Evolutionary conservation across 2,329 filamentous ascomycete species (phyloP), one percentile per base, ranked within the genome.

Genomic region (Trichoderma oligosporum): DNA sequence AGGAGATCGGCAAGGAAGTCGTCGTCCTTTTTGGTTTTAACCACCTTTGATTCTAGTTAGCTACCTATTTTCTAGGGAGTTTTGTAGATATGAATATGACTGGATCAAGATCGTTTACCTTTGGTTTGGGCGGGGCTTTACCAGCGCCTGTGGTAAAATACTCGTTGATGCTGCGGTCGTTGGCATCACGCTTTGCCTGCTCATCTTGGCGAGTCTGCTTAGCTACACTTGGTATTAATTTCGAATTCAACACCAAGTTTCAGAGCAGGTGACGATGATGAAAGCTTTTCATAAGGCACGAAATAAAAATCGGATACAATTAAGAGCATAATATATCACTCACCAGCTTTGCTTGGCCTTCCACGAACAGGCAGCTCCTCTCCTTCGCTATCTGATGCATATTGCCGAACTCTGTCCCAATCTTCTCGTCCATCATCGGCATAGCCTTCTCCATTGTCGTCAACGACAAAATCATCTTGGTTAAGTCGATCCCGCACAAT

Each of bases 401-500:
- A 83, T 61, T 81, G 78, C 59, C 79, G 79, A 62, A 87, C 81
- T 65, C 88, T 83, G 73, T 93, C 86, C 92, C 93, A 93, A 66
- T 97, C 94, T 74, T 96, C 92, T 56, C 94, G 87, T 60, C 94
- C 94, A 69, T 97, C 94, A 70, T 97, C 93, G 63, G 91, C 93
- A 68, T 99, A 99, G 35, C 94, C 93, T 70, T 93, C 91, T 68
- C 93, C 93, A 76, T 97, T 96, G 76, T 99, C 94, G 76, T 97
- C 94, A 60, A 99, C 92, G 52, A 99, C 93, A 68, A 99, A 99
- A 75, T 99, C 94, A 66, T 99, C 94, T 67, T 96, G 82, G 68
- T 97, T 89, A 51, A 99, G 79, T 45, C 94, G 87, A 56, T 87
- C 85, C 39, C 94, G 84, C 12, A 99, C 91, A 63, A 97, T 87